Evolutionary conservation across 768 basidiomycete genomes (phyloP).

Genomic region (Boletellus emodensis): DNA sequence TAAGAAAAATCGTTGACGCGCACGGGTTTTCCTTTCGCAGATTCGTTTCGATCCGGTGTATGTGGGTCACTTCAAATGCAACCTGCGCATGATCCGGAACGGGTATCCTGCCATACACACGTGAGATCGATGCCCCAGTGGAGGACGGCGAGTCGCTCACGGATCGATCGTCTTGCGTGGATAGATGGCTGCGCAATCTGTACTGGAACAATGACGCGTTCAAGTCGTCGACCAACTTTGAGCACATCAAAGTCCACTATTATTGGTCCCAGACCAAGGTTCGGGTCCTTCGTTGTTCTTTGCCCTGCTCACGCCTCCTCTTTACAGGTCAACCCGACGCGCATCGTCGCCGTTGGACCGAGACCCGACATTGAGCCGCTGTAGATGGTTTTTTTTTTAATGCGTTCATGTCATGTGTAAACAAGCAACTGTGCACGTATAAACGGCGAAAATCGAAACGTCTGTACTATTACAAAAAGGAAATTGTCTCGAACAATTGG

Average conservation of each 20-base stretch:
- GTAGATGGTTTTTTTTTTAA: slow-evolving; percentile 18
- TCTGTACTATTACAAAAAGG: slow-evolving; percentile 4
- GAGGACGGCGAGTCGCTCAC: background rate
- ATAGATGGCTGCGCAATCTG: slow-evolving; percentile 78
- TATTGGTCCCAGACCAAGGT: slow-evolving; percentile 35
- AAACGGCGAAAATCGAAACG: background rate
- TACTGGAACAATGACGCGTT: slow-evolving; percentile 93
- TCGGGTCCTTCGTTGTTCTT: background rate
- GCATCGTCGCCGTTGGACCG: slow-evolving; percentile 76
- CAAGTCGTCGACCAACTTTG: slow-evolving; percentile 81
- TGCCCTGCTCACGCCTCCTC: no score
- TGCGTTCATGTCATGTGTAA: background rate
- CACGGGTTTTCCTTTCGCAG: slow-evolving; percentile 31
- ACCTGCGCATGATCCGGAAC: slow-evolving; percentile 77
- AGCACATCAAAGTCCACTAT: slow-evolving; percentile 57
- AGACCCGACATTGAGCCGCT: slow-evolving; percentile 63
- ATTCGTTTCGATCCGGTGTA: slow-evolving; percentile 91
- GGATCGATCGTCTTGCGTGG: background rate
- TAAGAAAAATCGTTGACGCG: no score
- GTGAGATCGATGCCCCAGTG: slow-evolving; percentile 18
- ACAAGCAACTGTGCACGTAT: background rate
- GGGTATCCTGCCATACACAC: slow-evolving; percentile 82
- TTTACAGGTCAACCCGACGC: slow-evolving; percentile 68
- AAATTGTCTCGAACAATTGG: background rate
- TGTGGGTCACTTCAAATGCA: slow-evolving; percentile 91